These are phyloP conservation scores for Aegilops speltoides DNA, from an alignment of 176 grass and related monocot genomes.

Conservation along the genomic window DNA sequence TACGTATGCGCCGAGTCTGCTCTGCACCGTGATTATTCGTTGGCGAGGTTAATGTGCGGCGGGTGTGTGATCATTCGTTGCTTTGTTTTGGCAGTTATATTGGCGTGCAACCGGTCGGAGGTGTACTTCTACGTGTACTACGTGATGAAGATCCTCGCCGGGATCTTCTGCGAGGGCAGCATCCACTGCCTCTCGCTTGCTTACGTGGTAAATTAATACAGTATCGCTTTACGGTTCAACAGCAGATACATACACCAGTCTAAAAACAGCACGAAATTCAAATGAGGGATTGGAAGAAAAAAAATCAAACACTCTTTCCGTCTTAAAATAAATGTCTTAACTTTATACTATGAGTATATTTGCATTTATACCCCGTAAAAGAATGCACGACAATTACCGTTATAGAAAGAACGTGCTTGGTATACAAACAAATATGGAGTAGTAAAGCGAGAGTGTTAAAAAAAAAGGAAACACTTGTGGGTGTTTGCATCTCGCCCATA, in stretches of 20 bases:
- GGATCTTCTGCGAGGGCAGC: constrained; percentile 78
- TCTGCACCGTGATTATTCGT: too few relatives aligned
- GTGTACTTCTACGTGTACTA: constrained; percentile 69
- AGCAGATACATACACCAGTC: background rate
- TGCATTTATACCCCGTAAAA: too few relatives aligned
- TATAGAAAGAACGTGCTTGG: background rate
- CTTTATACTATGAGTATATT: too few relatives aligned
- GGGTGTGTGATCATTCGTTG: background rate
- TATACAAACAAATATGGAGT: too few relatives aligned
- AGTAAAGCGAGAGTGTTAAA: too few relatives aligned
- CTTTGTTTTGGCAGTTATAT: constrained; percentile 41
- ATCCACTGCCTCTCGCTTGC: constrained; percentile 82
- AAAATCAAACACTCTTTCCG: too few relatives aligned
- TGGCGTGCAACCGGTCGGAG: constrained; percentile 64
- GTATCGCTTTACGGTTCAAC: background rate
- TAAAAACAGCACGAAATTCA: background rate
- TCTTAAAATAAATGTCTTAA: too few relatives aligned
- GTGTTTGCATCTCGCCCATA: too few relatives aligned
- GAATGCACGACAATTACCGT: too few relatives aligned
- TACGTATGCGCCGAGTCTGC: constrained; percentile 26
- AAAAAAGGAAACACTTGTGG: too few relatives aligned
- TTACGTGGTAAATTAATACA: constrained; percentile 59
- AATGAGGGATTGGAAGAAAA: background rate
- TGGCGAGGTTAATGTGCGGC: background rate
- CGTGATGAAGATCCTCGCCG: constrained; percentile 58